Evolutionary conservation across 2,329 filamentous ascomycete genomes (phyloP), one percentile per base, ranked within the genome.

Genomic region (Didymella glomerata): DNA sequence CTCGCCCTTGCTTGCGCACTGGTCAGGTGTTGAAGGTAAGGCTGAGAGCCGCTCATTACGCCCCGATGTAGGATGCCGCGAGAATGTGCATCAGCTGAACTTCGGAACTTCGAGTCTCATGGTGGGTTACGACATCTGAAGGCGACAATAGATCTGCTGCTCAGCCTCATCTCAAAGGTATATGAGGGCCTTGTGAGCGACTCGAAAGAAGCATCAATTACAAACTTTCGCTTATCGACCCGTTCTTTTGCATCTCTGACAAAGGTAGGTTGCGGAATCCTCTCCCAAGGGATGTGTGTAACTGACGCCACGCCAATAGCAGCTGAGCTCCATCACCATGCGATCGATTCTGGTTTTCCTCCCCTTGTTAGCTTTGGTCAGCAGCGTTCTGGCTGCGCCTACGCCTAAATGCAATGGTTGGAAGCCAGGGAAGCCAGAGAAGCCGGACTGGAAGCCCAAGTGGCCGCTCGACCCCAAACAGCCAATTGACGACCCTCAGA

Each of bases 361-460:
- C 8, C 46, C 56, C 25, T 10, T 50, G n/a, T 34, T 63, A 36
- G 59, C 57, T 36, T 25, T 66, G 20, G 38, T 47, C 25, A 51
- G 47, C 27, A 36, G 46, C 38, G 27, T 50, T 25, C 16, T 52
- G n/a, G 54, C 62, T 36, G 62, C 63, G 4, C 70, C 70, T 1
- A 61, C 69, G 24, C 53, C 64, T 28, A 45, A 41, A 4, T 20
- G 34, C 24, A 49, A 46, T 20, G 46, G 53, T 1, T 56, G 40
- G 38, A 56, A 48, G 34, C 51, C 25, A 11, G 22, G 30, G 28
- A 56, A 48, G 34, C 51, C 25, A 11, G 45, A 48, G 28, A 56
- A 42, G 34, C 51, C 25, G 3, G 45, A 48, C 20, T 32, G 28
- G 45, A 34, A 48, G 13, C 45, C 46, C 8, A 22, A 48, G 22